A percentile compares a stretch with the other conserved stretches of the same genome.
These are phyloP conservation scores for Aspergillus ellipticus DNA, from an alignment of 495 filamentous ascomycete genomes.

Conservation along the genomic window DNA sequence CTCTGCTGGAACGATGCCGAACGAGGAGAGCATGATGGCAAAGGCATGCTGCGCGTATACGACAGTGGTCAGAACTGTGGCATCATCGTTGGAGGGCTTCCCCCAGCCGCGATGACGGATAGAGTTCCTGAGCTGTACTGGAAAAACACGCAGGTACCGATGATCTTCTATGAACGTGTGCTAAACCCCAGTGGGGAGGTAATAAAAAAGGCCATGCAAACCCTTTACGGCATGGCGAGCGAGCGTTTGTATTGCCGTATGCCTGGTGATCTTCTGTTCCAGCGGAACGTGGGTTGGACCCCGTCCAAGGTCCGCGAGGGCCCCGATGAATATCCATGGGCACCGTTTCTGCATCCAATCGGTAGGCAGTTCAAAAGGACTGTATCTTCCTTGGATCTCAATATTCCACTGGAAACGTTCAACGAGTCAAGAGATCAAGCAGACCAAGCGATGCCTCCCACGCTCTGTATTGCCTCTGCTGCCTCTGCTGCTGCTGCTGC, in stretches of 20 bases:
- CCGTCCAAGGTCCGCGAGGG: background rate
- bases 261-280: background rate
- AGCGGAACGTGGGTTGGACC: background rate
- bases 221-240: too few species aligned
- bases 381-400: too few species aligned
- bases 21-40: conserved; percentile 23
- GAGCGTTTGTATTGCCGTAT: too few species aligned
- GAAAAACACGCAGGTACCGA: conserved; percentile 15
- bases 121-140: conserved; percentile 27
- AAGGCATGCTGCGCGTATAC: conserved; percentile 23
- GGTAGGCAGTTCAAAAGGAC: background rate
- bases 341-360: background rate
- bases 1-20: conserved; percentile 34
- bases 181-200: too few species aligned
- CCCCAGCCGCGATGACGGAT: conserved; percentile 9
- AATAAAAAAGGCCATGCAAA: too few species aligned
- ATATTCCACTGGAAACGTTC: too few species aligned
- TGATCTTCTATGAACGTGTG: conserved; percentile 38
- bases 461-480: too few species aligned
- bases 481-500: too few species aligned
- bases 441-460: too few species aligned
- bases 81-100: conserved; percentile 24
- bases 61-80: conserved; percentile 24
- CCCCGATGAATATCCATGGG: background rate
- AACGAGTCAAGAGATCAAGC: too few species aligned